These are phyloP conservation scores for Novymonas esmeraldas DNA, from an alignment of 208 protist genomes.

Conservation along the genomic window DNA sequence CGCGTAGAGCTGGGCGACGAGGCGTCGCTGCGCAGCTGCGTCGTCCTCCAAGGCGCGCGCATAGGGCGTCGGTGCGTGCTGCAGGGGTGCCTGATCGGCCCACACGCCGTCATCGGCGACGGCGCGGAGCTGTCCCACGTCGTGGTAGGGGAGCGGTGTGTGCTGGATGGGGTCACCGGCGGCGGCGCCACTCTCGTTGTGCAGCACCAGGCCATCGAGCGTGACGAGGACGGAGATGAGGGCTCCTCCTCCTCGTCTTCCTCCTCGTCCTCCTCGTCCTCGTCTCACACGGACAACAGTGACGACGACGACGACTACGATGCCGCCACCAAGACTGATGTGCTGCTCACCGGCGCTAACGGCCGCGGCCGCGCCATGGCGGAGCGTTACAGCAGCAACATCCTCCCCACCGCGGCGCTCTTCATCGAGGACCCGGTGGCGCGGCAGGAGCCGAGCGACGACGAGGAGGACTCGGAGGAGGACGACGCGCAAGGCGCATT, in stretches of 20 bases:
- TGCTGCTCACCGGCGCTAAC: constrained; percentile 38
- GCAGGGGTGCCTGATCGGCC: constrained; percentile 63
- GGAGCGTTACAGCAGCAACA: constrained; percentile 36
- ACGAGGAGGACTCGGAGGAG: constrained; percentile 40
- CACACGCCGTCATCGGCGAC: constrained; percentile 45
- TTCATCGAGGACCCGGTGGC: constrained; percentile 70
- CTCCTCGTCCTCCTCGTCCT: constrained; percentile 2
- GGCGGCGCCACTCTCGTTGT: constrained; percentile 18
- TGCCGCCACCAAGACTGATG: constrained; percentile 10
- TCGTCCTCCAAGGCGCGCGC: constrained; percentile 65
- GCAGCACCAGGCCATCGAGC: constrained; percentile 26
- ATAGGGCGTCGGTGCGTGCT: constrained; percentile 64
- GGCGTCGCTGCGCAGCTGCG: constrained; percentile 54
- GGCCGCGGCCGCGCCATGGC: constrained; percentile 39
- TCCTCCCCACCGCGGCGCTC: constrained; percentile 50
- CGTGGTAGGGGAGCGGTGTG: constrained; percentile 59
- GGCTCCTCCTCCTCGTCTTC: too few relatives aligned
- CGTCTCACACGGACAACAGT: constrained; percentile 21
- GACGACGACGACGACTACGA: background rate
- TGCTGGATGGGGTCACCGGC: constrained; percentile 25
- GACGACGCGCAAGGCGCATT: constrained; percentile 52
- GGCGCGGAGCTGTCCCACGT: constrained; percentile 52
- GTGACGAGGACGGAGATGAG: constrained; percentile 10
- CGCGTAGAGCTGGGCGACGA: constrained; percentile 64
- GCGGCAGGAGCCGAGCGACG: constrained; percentile 21